Conservation (phyloP, 352 stramenopile genomes). For the Phytophthora citricola region DNA sequence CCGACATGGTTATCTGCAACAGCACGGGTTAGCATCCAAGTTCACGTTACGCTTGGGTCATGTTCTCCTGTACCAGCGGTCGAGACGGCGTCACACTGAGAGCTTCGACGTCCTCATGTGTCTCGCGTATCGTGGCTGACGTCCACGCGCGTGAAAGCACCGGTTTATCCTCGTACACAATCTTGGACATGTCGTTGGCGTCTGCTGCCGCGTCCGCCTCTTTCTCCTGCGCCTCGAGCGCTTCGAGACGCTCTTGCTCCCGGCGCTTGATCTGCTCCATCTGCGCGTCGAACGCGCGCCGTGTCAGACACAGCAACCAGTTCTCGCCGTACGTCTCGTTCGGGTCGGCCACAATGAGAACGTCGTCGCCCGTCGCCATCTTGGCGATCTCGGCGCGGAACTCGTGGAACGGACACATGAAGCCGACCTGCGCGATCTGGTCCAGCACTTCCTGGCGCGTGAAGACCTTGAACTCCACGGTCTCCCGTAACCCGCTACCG, state of each 20-base stretch:
- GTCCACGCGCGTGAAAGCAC: slow-evolving; percentile 66
- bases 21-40: slow-evolving; percentile 2
- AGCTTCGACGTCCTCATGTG: slow-evolving; percentile 68
- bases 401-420: slow-evolving; percentile 87
- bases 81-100: slow-evolving; percentile 58
- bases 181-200: slow-evolving; percentile 56
- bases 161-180: slow-evolving; percentile 82
- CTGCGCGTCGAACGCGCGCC: slow-evolving; percentile 67
- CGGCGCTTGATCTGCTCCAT: slow-evolving; percentile 63
- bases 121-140: slow-evolving; percentile 61
- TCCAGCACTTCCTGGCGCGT: slow-evolving; percentile 71
- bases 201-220: slow-evolving; percentile 24
- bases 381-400: slow-evolving; percentile 73
- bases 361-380: slow-evolving; percentile 62
- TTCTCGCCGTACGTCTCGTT: slow-evolving; percentile 86
- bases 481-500: slow-evolving; percentile 77
- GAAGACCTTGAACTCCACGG: slow-evolving; percentile 76
- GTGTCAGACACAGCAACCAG: slow-evolving; percentile 82
- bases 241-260: slow-evolving; percentile 57
- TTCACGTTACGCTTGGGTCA: not conserved
- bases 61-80: slow-evolving; percentile 39
- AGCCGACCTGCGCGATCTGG: slow-evolving; percentile 80
- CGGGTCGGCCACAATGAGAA: slow-evolving; percentile 80
- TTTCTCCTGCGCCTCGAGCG: slow-evolving; percentile 44
- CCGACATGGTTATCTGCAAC: slow-evolving; percentile 71